phyloP scores from a whole-genome alignment of 1,284 basidiomycete species.

The Malassezia furfur region DNA sequence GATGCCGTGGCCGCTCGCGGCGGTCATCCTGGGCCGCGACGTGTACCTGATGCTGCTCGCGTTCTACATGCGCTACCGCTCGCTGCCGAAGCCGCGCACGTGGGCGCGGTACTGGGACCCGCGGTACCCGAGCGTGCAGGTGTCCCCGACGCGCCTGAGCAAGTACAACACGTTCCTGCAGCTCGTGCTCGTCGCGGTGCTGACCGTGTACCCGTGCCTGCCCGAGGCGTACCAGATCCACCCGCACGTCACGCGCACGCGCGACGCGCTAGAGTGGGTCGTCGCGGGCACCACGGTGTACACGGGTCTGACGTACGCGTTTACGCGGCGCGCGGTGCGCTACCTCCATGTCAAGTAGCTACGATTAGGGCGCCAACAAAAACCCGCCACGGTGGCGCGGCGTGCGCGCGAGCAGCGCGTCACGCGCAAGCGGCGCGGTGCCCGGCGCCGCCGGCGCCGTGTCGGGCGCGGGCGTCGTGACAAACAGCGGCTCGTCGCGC shows the following conservation, averaged over 20 bases:
- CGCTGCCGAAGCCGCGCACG: slow-evolving; percentile 81
- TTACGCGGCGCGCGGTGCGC: slow-evolving; percentile 9
- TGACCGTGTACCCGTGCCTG: slow-evolving; percentile 72
- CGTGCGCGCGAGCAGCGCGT: not conserved
- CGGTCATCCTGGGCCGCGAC: slow-evolving; percentile 81
- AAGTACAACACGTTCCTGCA: slow-evolving; percentile 81
- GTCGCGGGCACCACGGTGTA: slow-evolving; percentile 81
- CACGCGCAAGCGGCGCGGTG: not conserved
- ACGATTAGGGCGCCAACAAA: not conserved
- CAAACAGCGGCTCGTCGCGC: not conserved
- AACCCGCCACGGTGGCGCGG: not conserved
- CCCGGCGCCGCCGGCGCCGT: not conserved
- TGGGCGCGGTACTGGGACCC: slow-evolving; percentile 87
- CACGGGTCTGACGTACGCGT: slow-evolving; percentile 73
- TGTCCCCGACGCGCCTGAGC: slow-evolving; percentile 62
- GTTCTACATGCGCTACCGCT: slow-evolving; percentile 85
- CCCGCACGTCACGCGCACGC: slow-evolving; percentile 11
- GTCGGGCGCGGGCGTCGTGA: not conserved
- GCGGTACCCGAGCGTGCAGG: slow-evolving; percentile 83
- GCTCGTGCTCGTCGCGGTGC: slow-evolving; percentile 74
- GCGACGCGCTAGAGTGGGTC: slow-evolving; percentile 56
- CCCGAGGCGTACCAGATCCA: slow-evolving; percentile 46
- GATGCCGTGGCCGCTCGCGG: slow-evolving; percentile 72
- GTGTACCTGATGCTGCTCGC: slow-evolving; percentile 76
- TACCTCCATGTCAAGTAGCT: slow-evolving; percentile 6